Base-by-base conservation (phyloP, 1,139 yeast species). In the Yamadazyma mexicana region DNA sequence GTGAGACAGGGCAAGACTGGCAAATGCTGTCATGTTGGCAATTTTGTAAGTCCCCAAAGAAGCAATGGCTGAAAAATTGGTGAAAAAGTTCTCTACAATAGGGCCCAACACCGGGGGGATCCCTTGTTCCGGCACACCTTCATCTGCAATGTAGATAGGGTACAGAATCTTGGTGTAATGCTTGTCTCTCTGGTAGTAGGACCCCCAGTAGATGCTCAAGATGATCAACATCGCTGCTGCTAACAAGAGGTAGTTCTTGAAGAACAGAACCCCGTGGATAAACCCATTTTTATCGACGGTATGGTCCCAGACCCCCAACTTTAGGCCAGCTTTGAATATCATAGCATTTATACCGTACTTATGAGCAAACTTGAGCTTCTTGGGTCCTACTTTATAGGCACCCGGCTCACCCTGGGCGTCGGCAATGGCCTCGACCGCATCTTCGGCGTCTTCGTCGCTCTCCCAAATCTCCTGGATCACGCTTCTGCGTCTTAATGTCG, bases 171-270 rank as follows among this genome's bases (percentile, higher is more conserved):
- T 46, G 31, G 46, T 48, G 39, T 44, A 61, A 10, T 59, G 47
- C 6, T 46, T 29, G 3, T 40, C 33, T 30, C 68, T 48, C 24
- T 56, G 38, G 30, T 49, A 61, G 45, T 60, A 64, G 2, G 62
- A 47, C 4, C 68, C 69, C 66, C 69, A 63, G 40, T 64, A 64
- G 17, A 64, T 49, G 40, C 60, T 56, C 15, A 64, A 53, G 1
- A 59, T 56, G 3, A 48, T 36, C 16, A 52, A 40, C 38, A 64
- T 62, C 1, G 64, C 64, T 6, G 55, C 16, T 3, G 61, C 34
- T 37, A 64, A 47, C 33, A 40, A 55, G 12, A 55, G 25, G 39
- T 64, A 64, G 46, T 62, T 36, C 22, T 31, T 36, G 8, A 36
- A 17, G 14, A 31, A 26, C 23, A 14, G 17, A 61, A 10, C 44